Conservation (phyloP, 352 stramenopile genomes). For the Phytophthora pistaciae region DNA sequence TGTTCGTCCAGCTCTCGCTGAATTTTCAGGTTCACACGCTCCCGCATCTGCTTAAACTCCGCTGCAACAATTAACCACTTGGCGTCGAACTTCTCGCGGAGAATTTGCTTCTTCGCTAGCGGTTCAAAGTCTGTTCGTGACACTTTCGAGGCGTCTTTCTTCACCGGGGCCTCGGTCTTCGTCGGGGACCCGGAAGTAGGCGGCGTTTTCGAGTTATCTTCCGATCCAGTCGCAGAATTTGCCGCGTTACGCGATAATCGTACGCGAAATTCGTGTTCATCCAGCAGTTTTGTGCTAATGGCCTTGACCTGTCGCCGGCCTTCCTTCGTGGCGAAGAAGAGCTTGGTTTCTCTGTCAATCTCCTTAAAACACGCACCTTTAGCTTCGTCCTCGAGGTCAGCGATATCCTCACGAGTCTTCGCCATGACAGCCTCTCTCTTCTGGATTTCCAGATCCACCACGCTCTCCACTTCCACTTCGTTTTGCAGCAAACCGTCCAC, state of each 20-base stretch:
- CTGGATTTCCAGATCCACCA: slow-evolving; percentile 76
- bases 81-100: slow-evolving; percentile 77
- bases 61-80: slow-evolving; percentile 56
- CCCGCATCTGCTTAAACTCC: slow-evolving; percentile 81
- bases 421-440: slow-evolving; percentile 69
- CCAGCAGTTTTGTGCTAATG: slow-evolving; percentile 73
- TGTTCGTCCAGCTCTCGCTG: slow-evolving; percentile 76
- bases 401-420: slow-evolving; percentile 85
- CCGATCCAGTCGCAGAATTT: slow-evolving; percentile 2
- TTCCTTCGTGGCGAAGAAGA: slow-evolving; percentile 79
- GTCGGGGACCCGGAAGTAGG: slow-evolving; percentile 4
- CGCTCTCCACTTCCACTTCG: slow-evolving; percentile 76
- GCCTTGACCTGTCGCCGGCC: slow-evolving; percentile 70
- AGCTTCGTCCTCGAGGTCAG: slow-evolving; percentile 76
- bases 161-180: slow-evolving; percentile 22
- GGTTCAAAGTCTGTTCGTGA: slow-evolving; percentile 79
- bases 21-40: slow-evolving; percentile 77
- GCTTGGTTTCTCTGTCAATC: slow-evolving; percentile 67
- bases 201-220: slow-evolving; percentile 1
- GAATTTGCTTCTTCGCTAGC: slow-evolving; percentile 83
- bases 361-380: slow-evolving; percentile 81
- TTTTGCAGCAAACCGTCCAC: slow-evolving; percentile 79
- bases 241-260: slow-evolving; percentile 61
- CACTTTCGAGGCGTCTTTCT: slow-evolving; percentile 74
- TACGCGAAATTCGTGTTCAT: slow-evolving; percentile 87